phyloP scores from a whole-genome alignment of 306 rosid species.

The Acacia melanoxylon region DNA sequence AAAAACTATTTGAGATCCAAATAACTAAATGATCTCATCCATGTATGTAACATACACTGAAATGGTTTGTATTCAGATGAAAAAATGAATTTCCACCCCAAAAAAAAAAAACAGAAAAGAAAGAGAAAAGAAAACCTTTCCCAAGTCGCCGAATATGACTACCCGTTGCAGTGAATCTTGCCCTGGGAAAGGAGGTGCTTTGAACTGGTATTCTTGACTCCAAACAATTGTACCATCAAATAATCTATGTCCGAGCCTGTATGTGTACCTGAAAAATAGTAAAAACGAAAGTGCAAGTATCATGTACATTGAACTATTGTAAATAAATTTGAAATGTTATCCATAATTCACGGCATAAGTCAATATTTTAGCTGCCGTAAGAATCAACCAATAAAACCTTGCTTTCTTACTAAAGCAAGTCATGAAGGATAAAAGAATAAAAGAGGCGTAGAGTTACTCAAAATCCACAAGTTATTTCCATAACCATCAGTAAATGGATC shows the following conservation, averaged over 20 bases:
- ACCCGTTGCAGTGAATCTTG: constrained; percentile 86
- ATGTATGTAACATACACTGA: background rate
- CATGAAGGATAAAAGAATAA: background rate
- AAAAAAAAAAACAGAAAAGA: background rate
- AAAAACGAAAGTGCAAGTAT: constrained; percentile 1
- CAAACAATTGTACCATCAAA: constrained; percentile 59
- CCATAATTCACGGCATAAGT: background rate
- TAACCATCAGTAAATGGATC: background rate
- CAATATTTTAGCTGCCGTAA: constrained; percentile 16
- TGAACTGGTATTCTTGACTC: constrained; percentile 74
- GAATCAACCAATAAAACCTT: background rate
- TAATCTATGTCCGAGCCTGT: constrained; percentile 81
- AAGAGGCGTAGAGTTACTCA: background rate
- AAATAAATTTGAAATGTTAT: constrained; percentile 1
- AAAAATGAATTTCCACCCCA: background rate
- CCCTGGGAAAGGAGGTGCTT: constrained; percentile 91
- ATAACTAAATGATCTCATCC: background rate
- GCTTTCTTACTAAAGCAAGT: constrained; percentile 9
- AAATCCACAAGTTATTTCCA: background rate
- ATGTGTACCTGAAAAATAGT: constrained; percentile 54
- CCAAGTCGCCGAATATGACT: constrained; percentile 94
- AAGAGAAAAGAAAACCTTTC: constrained; percentile 58
- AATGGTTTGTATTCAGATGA: background rate
- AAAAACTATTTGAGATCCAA: constrained; percentile 23
- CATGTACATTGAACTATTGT: constrained; percentile 18